Evolutionary conservation across 2,329 filamentous ascomycete species (phyloP).

Genomic region (Diaporthe sp.): DNA sequence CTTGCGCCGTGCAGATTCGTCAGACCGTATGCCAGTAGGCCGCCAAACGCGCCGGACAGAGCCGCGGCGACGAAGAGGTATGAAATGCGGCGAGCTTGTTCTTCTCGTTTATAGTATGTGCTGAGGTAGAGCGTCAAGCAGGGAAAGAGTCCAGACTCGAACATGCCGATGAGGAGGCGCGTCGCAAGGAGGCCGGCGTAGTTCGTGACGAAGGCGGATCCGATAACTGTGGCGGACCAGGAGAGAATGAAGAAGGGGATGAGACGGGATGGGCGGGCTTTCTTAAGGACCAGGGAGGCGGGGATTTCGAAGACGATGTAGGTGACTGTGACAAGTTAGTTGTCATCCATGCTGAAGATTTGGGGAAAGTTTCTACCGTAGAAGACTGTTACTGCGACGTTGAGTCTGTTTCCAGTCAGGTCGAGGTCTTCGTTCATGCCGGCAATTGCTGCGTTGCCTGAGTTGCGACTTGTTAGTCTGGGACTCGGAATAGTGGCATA

Average conservation of each 20-base stretch:
- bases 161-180: constrained; percentile 44
- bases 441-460: constrained; percentile 73
- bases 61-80: constrained; percentile 52
- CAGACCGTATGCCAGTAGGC: constrained; percentile 55
- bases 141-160: constrained; percentile 47
- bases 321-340: constrained; percentile 57
- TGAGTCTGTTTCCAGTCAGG: constrained; percentile 75
- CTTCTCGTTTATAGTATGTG: constrained; percentile 45
- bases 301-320: constrained; percentile 75
- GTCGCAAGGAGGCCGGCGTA: constrained; percentile 76
- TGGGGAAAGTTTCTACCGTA: constrained; percentile 57
- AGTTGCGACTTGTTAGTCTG: background rate
- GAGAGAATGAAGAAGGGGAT: constrained; percentile 76
- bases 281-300: constrained; percentile 75
- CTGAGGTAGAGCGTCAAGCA: constrained; percentile 46
- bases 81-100: constrained; percentile 43
- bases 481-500: background rate
- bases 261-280: constrained; percentile 74
- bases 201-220: constrained; percentile 71
- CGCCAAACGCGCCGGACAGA: constrained; percentile 53
- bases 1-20: constrained; percentile 50
- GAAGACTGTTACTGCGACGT: constrained; percentile 75
- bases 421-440: constrained; percentile 73
- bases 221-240: constrained; percentile 68
- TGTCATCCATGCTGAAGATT: background rate